Conservation (phyloP, 352 stramenopile genomes). For the Globisporangium apiculatum region DNA sequence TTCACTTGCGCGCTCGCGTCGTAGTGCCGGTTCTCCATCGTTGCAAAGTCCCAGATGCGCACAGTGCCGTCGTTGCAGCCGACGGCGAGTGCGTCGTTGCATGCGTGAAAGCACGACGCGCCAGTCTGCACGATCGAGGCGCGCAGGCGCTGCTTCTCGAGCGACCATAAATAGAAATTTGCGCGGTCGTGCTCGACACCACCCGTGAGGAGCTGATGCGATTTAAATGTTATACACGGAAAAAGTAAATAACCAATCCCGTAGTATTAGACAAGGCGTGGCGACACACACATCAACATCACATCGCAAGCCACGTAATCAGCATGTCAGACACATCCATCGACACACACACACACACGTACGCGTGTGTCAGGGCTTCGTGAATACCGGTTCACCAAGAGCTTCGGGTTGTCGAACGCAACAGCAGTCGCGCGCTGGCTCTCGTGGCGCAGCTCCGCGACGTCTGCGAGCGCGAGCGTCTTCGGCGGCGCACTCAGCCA, state of each 20-base stretch:
- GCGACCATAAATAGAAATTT: slow-evolving; percentile 82
- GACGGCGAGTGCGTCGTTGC: slow-evolving; percentile 73
- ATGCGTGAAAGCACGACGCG: slow-evolving; percentile 72
- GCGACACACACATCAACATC: too few species aligned
- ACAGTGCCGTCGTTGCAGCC: slow-evolving; percentile 70
- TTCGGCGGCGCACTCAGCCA: slow-evolving; percentile 50
- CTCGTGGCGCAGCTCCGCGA: slow-evolving; percentile 53
- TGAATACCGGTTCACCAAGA: slow-evolving; percentile 60
- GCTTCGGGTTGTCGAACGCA: slow-evolving; percentile 58
- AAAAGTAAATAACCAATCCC: neutral
- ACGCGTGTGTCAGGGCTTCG: slow-evolving; percentile 55
- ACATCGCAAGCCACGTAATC: too few species aligned
- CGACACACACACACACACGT: slow-evolving; percentile 12
- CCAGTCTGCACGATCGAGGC: slow-evolving; percentile 60
- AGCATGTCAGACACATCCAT: too few species aligned
- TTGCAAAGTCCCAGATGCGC: slow-evolving; percentile 77
- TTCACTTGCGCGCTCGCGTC: slow-evolving; percentile 44
- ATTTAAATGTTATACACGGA: neutral
- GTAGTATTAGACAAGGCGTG: too few species aligned
- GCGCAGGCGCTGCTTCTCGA: slow-evolving; percentile 58
- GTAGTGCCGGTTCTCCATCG: slow-evolving; percentile 42
- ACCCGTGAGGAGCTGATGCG: slow-evolving; percentile 59
- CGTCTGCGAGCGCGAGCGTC: slow-evolving; percentile 33
- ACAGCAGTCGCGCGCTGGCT: slow-evolving; percentile 34
- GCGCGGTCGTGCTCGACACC: slow-evolving; percentile 63